Evolutionary conservation across 257 asterid species (phyloP).

Genomic region (Lantana camara): DNA sequence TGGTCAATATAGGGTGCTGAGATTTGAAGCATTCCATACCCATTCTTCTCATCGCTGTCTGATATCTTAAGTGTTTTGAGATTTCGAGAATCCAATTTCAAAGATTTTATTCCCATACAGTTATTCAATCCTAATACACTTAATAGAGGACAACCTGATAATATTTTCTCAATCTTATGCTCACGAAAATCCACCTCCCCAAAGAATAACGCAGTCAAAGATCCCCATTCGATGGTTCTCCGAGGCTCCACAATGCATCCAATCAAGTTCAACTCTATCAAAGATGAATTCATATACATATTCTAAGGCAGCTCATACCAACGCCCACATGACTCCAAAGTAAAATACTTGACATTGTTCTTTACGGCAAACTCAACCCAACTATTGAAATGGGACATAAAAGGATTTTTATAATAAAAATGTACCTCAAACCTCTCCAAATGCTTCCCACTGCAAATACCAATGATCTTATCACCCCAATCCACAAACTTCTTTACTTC

Average conservation of each 20-base stretch:
- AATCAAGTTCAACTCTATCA: background rate
- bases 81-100: too few species aligned
- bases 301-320: background rate
- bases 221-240: slow-evolving; percentile 14
- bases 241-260: background rate
- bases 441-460: background rate
- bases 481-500: slow-evolving; percentile 10
- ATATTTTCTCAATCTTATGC: too few species aligned
- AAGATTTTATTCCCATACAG: too few species aligned
- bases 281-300: slow-evolving; percentile 5
- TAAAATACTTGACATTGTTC: slow-evolving; percentile 15
- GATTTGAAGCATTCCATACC: too few species aligned
- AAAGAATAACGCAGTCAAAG: background rate
- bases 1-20: too few species aligned
- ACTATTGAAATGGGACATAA: background rate
- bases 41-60: too few species aligned
- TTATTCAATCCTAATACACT: too few species aligned
- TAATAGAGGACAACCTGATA: too few species aligned
- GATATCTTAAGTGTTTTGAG: too few species aligned
- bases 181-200: background rate
- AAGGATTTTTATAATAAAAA: background rate
- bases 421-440: slow-evolving; percentile 1
- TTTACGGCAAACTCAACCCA: slow-evolving; percentile 20
- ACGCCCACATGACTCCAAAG: background rate
- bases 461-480: background rate